These are phyloP conservation scores for Aspergillus terreus DNA, from an alignment of 2,329 filamentous ascomycete genomes.

Conservation along the genomic window DNA sequence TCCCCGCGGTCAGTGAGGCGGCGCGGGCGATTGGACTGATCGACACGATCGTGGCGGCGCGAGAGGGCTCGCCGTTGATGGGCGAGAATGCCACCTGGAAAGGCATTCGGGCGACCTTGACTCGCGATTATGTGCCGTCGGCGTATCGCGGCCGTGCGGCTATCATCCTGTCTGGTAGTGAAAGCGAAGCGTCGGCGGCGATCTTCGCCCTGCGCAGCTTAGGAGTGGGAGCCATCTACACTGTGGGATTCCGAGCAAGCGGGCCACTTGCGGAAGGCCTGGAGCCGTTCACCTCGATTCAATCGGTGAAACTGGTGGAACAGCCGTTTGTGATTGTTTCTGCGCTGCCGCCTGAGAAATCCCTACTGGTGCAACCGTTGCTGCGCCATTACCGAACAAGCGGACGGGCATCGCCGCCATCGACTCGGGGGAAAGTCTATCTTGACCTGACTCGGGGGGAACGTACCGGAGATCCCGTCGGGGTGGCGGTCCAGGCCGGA, in stretches of 20 bases:
- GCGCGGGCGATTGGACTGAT: slow-evolving; percentile 75
- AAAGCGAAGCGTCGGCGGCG: slow-evolving; percentile 72
- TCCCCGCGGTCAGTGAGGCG: slow-evolving; percentile 67
- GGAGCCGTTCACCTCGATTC: slow-evolving; percentile 63
- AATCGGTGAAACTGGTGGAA: slow-evolving; percentile 75
- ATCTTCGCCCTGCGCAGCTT: slow-evolving; percentile 76
- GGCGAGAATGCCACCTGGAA: slow-evolving; percentile 85
- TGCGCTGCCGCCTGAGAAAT: slow-evolving; percentile 73
- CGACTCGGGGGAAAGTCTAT: slow-evolving; percentile 63
- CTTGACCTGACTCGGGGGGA: slow-evolving; percentile 70
- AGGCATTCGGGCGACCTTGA: slow-evolving; percentile 76
- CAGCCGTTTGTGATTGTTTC: slow-evolving; percentile 80
- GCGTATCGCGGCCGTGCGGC: slow-evolving; percentile 74
- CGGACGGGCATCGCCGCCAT: slow-evolving; percentile 33
- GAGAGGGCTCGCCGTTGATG: slow-evolving; percentile 51
- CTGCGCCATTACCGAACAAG: slow-evolving; percentile 64
- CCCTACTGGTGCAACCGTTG: slow-evolving; percentile 71
- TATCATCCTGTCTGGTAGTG: slow-evolving; percentile 68
- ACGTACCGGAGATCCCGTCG: slow-evolving; percentile 64
- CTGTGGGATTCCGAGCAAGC: slow-evolving; percentile 69
- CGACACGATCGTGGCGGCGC: slow-evolving; percentile 71
- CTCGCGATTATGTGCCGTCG: slow-evolving; percentile 75
- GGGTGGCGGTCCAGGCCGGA: slow-evolving; percentile 68
- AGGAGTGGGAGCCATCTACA: slow-evolving; percentile 74
- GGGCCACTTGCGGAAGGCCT: slow-evolving; percentile 61